phyloP scores from a whole-genome alignment of 345 rosid genomes.

The Psidium guajava region DNA sequence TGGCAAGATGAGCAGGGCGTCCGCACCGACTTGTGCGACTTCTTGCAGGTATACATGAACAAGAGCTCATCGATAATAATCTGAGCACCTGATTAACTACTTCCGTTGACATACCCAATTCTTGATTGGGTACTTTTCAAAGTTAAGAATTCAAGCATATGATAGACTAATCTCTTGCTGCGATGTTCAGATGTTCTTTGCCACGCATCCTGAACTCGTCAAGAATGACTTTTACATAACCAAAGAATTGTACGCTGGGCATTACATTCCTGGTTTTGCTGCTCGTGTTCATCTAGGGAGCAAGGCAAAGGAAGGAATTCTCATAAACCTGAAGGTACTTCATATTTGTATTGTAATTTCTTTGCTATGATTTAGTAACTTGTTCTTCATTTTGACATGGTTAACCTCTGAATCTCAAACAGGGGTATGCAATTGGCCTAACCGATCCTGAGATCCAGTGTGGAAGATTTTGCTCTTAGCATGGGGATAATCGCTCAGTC shows the following conservation, averaged over 20 bases:
- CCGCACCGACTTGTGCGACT: constrained; percentile 65
- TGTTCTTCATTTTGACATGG: background rate
- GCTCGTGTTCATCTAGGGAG: constrained; percentile 54
- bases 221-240: constrained; percentile 71
- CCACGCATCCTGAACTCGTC: constrained; percentile 39
- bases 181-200: constrained; percentile 45
- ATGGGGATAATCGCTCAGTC: constrained; percentile 35
- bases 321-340: constrained; percentile 62
- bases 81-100: background rate
- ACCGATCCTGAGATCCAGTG: constrained; percentile 73
- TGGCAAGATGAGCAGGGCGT: constrained; percentile 58
- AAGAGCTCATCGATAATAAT: too few relatives aligned
- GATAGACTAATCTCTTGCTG: background rate
- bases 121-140: background rate
- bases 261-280: constrained; percentile 81
- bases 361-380: background rate
- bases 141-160: background rate
- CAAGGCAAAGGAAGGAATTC: constrained; percentile 66
- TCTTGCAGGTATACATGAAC: constrained; percentile 50
- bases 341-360: background rate
- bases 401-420: background rate
- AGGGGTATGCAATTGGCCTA: constrained; percentile 90
- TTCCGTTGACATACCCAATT: background rate
- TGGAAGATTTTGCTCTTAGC: constrained; percentile 55
- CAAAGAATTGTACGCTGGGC: constrained; percentile 95